phyloP scores from a whole-genome alignment of 2,329 filamentous ascomycete genomes.

The Cladosporium sp. region DNA sequence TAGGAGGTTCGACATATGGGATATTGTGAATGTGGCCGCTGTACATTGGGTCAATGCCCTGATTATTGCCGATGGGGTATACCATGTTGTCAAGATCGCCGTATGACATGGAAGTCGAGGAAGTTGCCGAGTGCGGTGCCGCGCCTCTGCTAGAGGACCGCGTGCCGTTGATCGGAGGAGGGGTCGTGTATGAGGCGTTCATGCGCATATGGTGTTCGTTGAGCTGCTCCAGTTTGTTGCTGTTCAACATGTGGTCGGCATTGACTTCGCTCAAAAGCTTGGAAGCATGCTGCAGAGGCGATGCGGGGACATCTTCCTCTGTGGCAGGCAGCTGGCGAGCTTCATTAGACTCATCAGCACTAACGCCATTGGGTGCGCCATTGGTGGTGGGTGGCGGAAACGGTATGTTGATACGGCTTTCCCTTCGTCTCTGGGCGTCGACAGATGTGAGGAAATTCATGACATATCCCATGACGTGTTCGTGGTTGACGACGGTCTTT shows the following conservation, averaged over 20 bases:
- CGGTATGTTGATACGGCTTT: constrained; percentile 48
- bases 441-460: constrained; percentile 63
- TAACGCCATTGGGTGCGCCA: constrained; percentile 29
- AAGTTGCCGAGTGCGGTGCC: constrained; percentile 41
- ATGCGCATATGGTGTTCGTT: constrained; percentile 54
- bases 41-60: constrained; percentile 92
- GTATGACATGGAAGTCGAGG: constrained; percentile 50
- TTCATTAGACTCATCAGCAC: constrained; percentile 36
- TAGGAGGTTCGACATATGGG: constrained; percentile 73
- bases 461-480: constrained; percentile 65
- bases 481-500: constrained; percentile 68
- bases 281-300: constrained; percentile 62
- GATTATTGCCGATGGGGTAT: constrained; percentile 84
- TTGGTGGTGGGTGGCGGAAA: constrained; percentile 32
- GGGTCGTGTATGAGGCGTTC: constrained; percentile 52
- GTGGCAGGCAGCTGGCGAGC: constrained; percentile 36
- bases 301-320: constrained; percentile 60
- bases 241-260: constrained; percentile 59
- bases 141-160: constrained; percentile 40
- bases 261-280: constrained; percentile 63
- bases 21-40: constrained; percentile 93
- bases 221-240: constrained; percentile 61
- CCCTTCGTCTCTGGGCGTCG: constrained; percentile 59
- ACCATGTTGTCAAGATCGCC: constrained; percentile 67
- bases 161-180: constrained; percentile 50